Base-by-base conservation (phyloP, 257 asterid genomes). In the Gentiana straminea region DNA sequence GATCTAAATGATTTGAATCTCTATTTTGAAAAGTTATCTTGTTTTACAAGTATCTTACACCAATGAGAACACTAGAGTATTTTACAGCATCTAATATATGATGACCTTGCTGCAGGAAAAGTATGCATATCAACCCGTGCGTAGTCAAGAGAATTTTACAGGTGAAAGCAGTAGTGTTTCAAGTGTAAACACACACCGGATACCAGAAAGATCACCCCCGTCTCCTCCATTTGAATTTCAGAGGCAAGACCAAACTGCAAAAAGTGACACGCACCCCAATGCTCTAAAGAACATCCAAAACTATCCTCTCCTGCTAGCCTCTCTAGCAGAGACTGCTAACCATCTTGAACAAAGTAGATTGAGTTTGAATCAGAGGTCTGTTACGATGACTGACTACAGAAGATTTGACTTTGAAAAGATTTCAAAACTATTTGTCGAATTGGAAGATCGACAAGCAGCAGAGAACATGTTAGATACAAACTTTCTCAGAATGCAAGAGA, bases 231-330 rank as follows among this genome's bases (percentile, higher is more conserved):
- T 86, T 46, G 73, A 71, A 24, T 84, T 87, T 57, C 57, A 84
- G 3, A 72, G 58, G 62, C 73, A 50, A 1, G 70, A 63, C 35
- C 76, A 75, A n/a, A 55, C 83, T 58, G 78, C 94, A 5, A 84
- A 71, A 72, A 87, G 93, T 0, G 96, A 87, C 60, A 93, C 87
- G 34, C 96, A 84, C 65, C 89, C 96, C 1, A 82, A 82, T 69
- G 96, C 96, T 11, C 82, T 82, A n/a, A 87, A 80, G 46, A 87
- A 87, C 77, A 82, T 84, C 62, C 84, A 87, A 78, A 87, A 87
- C 66, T 84, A 82, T 62, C 94, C 96, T 38, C 82, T 87, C 61
- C 68, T 87, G n/a, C 65, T 87, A 37, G 94, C 93, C 37, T 87
- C 89, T n/a, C 71, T 82, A 59, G 78, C 83, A 1, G 89, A 84